Evolutionary conservation across 1,284 basidiomycete species (phyloP).

Genomic region (Ceratobasidium sp.): DNA sequence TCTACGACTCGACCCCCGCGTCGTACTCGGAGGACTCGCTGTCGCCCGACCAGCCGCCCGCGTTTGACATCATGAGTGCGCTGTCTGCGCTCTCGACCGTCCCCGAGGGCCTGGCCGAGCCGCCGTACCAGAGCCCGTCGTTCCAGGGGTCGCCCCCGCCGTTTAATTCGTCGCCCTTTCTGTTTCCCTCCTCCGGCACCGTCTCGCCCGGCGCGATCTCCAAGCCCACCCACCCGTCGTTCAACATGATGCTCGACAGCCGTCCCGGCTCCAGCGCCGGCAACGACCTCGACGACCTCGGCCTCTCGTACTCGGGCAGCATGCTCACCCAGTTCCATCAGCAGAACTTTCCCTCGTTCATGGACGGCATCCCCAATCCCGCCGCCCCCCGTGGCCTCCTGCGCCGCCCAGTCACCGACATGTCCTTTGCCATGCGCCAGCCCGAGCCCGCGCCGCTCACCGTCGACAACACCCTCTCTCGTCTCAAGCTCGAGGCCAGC

Average conservation of each 20-base stretch:
- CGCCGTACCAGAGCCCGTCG: slow-evolving; percentile 38
- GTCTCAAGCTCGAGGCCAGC: slow-evolving; percentile 68
- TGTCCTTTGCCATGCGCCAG: slow-evolving; percentile 70
- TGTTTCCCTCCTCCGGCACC: slow-evolving; percentile 56
- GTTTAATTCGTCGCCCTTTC: slow-evolving; percentile 32
- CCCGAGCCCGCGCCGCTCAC: slow-evolving; percentile 54
- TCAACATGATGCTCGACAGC: slow-evolving; percentile 57
- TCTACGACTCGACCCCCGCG: slow-evolving; percentile 43
- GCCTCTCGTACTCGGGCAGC: slow-evolving; percentile 24
- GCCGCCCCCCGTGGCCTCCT: slow-evolving; percentile 53
- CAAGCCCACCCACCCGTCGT: slow-evolving; percentile 64
- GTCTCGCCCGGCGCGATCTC: slow-evolving; percentile 57
- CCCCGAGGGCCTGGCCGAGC: slow-evolving; percentile 47
- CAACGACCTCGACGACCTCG: slow-evolving; percentile 41
- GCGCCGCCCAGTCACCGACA: slow-evolving; percentile 60
- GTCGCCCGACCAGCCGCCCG: slow-evolving; percentile 18
- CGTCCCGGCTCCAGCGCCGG: slow-evolving; percentile 30
- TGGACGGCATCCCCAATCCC: slow-evolving; percentile 56
- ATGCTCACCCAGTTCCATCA: slow-evolving; percentile 38
- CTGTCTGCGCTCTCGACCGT: slow-evolving; percentile 46
- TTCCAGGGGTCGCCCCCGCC: slow-evolving; percentile 45
- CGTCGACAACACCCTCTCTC: slow-evolving; percentile 71
- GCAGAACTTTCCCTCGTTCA: slow-evolving; percentile 29
- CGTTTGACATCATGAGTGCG: slow-evolving; percentile 42
- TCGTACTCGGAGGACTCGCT: slow-evolving; percentile 45